A percentile compares a stretch with the other conserved stretches of the same genome.
Conservation (phyloP, 1,139 yeast species). For the Diutina rugosa region DNA sequence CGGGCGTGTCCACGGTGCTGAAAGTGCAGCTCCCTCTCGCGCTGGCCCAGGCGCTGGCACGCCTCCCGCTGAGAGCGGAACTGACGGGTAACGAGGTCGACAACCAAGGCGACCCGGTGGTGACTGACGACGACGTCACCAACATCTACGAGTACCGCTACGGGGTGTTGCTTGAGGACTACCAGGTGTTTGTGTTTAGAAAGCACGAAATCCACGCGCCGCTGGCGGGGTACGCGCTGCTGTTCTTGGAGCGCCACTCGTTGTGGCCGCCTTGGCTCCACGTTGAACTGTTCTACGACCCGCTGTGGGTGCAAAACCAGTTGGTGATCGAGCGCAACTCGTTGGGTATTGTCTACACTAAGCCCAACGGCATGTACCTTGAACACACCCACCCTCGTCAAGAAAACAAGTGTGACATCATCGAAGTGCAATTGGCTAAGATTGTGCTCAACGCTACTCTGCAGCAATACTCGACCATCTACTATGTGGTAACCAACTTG, state of each 20-base stretch:
- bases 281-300: conserved; percentile 60
- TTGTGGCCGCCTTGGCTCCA: conserved; percentile 84
- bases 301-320: conserved; percentile 38
- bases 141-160: background rate
- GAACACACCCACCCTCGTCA: conserved; percentile 3
- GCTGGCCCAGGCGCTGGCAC: no score
- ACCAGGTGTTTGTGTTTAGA: background rate
- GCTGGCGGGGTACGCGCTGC: background rate
- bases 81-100: background rate
- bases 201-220: background rate
- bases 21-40: no score
- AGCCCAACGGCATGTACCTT: conserved; percentile 46
- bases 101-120: background rate
- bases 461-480: conserved; percentile 55
- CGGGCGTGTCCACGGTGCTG: background rate
- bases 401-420: conserved; percentile 13
- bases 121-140: background rate
- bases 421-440: conserved; percentile 50
- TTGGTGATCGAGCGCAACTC: conserved; percentile 55
- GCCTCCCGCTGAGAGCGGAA: background rate
- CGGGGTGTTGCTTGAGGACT: conserved; percentile 1
- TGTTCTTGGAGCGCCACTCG: background rate
- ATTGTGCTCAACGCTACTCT: conserved; percentile 65
- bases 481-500: conserved; percentile 50
- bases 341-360: conserved; percentile 45